Conservation (phyloP, 768 basidiomycete genomes). For the Leccinum boreale region DNA sequence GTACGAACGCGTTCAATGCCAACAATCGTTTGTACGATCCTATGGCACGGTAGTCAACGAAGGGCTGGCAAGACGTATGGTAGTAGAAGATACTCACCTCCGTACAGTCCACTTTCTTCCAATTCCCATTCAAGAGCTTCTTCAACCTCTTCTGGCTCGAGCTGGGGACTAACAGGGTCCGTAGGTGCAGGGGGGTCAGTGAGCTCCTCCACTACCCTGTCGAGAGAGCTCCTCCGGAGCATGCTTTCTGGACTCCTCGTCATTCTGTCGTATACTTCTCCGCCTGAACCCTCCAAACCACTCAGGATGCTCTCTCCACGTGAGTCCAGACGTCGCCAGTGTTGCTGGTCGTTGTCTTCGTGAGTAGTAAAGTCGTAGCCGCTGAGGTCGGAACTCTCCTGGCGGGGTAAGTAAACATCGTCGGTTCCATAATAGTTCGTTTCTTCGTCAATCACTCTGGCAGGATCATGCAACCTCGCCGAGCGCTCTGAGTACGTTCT, state of each 20-base stretch:
- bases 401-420: slow-evolving; percentile 7
- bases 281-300: slow-evolving; percentile 24
- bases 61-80: neutral
- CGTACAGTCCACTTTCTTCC: slow-evolving; percentile 48
- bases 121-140: slow-evolving; percentile 46
- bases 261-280: slow-evolving; percentile 24
- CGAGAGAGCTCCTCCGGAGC: slow-evolving; percentile 25
- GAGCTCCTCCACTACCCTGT: slow-evolving; percentile 40
- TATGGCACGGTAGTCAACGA: slow-evolving; percentile 25
- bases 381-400: slow-evolving; percentile 13
- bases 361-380: slow-evolving; percentile 23
- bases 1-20: slow-evolving; percentile 58
- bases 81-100: slow-evolving; percentile 35
- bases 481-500: slow-evolving; percentile 20
- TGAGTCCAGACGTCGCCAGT: slow-evolving; percentile 32
- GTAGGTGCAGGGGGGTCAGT: slow-evolving; percentile 5
- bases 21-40: slow-evolving; percentile 62
- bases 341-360: slow-evolving; percentile 23
- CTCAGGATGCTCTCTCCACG: slow-evolving; percentile 32
- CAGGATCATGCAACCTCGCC: slow-evolving; percentile 18
- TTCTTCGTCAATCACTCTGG: slow-evolving; percentile 12
- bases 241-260: slow-evolving; percentile 36
- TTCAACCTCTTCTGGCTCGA: slow-evolving; percentile 34
- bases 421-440: slow-evolving; percentile 13
- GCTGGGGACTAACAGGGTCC: slow-evolving; percentile 15